Base-by-base conservation (phyloP, 2,329 filamentous ascomycete species). In the Boeremia lycopersici region DNA sequence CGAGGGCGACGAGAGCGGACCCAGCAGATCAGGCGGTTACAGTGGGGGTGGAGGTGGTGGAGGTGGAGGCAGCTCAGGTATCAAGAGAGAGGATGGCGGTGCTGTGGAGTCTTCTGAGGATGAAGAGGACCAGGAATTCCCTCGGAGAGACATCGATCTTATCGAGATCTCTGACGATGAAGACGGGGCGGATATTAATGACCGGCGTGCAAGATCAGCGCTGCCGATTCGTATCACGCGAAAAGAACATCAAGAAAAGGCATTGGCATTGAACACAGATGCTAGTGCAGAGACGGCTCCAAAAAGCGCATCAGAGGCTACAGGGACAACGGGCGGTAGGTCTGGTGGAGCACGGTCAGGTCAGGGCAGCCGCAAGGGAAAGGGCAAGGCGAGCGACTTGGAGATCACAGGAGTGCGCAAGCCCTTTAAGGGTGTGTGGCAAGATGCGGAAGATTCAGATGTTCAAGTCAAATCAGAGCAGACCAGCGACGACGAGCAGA, bases 151-250 rank as follows among this genome's bases (percentile, higher is more conserved):
- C 57, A 83, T 88, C 50, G 84, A 87, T 59, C 71, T 78, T n/a
- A 84, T 84, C 38, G 81, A 86, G 57, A 80, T 86, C 11, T 78
- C 82, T 11, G 83, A 81, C 43, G 80, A 85, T 51, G 82, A 83
- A 28, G 78, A 81, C 40, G 72, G 76, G 15, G 54, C 46, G 17
- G 67, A 65, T 42, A 45, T 46, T 26, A 51, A 57, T 11, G 49
- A 48, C n/a, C 59, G 54, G n/a, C 66, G 67, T 19, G 59, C 61
- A 40, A 59, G 64, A 61, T 59, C 63, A 31, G 56, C 63, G 26
- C 57, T 72, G 42, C 84, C 84, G 5, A 77, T 86, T 38, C 80
- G 84, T n/a, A 77, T 86, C 42, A 77, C 78, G 50, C 77, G 84
- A 56, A 78, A 81, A 61, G 80, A 82, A 57, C 84, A 86, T 64